phyloP scores from a whole-genome alignment of 1,284 basidiomycete genomes.

The Phaffia rhodozyma region DNA sequence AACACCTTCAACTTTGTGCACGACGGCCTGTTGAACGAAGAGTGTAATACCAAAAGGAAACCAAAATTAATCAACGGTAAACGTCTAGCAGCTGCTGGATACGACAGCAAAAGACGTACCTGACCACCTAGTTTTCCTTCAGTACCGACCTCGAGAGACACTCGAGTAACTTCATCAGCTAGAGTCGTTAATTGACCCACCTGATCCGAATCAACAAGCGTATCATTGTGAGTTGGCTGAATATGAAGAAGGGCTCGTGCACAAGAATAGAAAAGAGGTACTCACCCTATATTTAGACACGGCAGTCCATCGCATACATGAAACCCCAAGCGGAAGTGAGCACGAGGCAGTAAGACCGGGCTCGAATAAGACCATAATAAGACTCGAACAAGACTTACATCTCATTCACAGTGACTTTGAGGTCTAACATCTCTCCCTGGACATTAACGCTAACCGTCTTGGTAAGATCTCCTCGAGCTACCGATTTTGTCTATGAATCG shows the following conservation, averaged over 20 bases:
- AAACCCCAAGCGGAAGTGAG: slow-evolving; percentile 25
- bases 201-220: slow-evolving; percentile 9
- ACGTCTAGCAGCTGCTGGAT: not conserved
- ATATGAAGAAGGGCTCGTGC: not conserved
- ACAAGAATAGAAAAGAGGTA: not conserved
- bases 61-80: not conserved
- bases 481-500: slow-evolving; percentile 60
- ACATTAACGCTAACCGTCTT: slow-evolving; percentile 90
- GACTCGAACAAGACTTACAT: slow-evolving; percentile 28
- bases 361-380: not conserved
- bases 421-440: slow-evolving; percentile 90
- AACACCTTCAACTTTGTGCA: slow-evolving; percentile 77
- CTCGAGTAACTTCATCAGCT: slow-evolving; percentile 56
- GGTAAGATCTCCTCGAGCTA: slow-evolving; percentile 80
- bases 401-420: slow-evolving; percentile 53
- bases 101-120: slow-evolving; percentile 12
- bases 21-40: slow-evolving; percentile 46
- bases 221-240: too few relatives aligned
- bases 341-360: not conserved
- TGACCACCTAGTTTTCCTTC: slow-evolving; percentile 95
- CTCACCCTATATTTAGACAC: slow-evolving; percentile 12
- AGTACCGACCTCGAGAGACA: slow-evolving; percentile 84
- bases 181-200: slow-evolving; percentile 40
- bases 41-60: not conserved
- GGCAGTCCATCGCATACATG: not conserved